A percentile compares a stretch with the other conserved stretches of the same genome.
phyloP scores from a whole-genome alignment of 2,329 filamentous ascomycete species.

The Venturiaceae sp. region DNA sequence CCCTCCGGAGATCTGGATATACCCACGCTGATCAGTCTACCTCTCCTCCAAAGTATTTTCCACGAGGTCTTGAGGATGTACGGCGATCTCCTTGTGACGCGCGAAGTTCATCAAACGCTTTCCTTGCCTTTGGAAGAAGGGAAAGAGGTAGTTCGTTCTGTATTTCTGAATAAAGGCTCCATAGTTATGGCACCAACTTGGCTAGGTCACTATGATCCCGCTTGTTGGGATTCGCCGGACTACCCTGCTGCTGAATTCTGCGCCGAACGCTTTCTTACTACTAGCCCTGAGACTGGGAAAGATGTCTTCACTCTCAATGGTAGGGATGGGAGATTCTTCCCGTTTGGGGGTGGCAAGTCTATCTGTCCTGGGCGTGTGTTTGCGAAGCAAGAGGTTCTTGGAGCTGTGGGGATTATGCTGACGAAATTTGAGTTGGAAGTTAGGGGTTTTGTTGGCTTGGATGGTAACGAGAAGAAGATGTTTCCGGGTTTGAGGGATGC shows the following conservation, averaged over 20 bases:
- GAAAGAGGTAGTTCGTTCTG: not conserved
- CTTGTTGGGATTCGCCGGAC: conserved; percentile 12
- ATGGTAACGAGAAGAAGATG: not conserved
- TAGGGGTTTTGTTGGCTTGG: conserved; percentile 1
- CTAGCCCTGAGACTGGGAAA: conserved; percentile 16
- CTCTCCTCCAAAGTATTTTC: conserved; percentile 23
- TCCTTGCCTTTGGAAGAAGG: conserved; percentile 17
- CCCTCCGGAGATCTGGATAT: conserved; percentile 18
- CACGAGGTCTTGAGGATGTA: conserved; percentile 23
- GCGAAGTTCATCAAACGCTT: conserved; percentile 18
- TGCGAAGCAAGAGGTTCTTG: conserved; percentile 12
- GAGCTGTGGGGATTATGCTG: conserved; percentile 9
- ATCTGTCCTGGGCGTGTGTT: conserved; percentile 12
- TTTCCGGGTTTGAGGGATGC: conserved; percentile 7
- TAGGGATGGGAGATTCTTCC: conserved; percentile 19
- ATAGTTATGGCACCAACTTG: conserved; percentile 19
- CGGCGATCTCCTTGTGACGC: conserved; percentile 20
- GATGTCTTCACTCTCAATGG: conserved; percentile 17
- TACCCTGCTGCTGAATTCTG: conserved; percentile 12
- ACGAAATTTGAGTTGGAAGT: conserved; percentile 10
- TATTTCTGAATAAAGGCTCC: conserved; percentile 6
- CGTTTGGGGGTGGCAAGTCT: conserved; percentile 17
- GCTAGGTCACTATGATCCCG: conserved; percentile 18
- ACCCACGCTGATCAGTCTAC: conserved; percentile 16
- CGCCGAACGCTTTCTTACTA: conserved; percentile 17